Base-by-base conservation (phyloP, 2,329 filamentous ascomycete genomes). In the Aspergillus clavatus region DNA sequence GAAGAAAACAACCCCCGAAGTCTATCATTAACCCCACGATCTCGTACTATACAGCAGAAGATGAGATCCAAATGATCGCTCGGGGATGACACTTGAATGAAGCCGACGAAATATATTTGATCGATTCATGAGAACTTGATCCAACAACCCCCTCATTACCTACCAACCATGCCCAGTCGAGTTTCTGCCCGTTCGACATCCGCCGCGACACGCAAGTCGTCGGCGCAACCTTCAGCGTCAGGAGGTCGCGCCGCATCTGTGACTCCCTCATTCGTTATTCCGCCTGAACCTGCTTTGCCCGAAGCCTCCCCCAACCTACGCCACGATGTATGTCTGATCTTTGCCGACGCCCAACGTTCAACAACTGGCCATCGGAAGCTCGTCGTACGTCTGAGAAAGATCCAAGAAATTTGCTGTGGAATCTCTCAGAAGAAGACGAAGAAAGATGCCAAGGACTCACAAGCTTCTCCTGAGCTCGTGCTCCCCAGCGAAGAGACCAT, bases 351-450 rank as follows among this genome's bases (percentile, higher is more conserved):
- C 26, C 93, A 98, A 67, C 84, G 85, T 57, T 94, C 87, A 1
- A 94, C 87, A 0, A 89, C 90, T 1, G 87, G 87, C 2, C 93
- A 98, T 65, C 78, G 91, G 48, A 97, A 97, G 64, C 78, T 95
- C 0, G 85, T 86, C 3, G 86, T 96, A 48, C 89, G 83, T 40
- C 72, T 98, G 49, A 83, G 91, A 52, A 96, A 95, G 69, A 79
- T 95, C 35, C 91, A 97, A 60, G 91, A 96, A 64, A 77, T 84
- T 28, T 95, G 89, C 71, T 80, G 76, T 52, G 80, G 78, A 41
- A 78, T 82, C 49, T 70, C 72, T 1, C 66, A 69, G 28, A 67
- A 68, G 19, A 55, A 59, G n/a, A 57, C 57, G 7, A 64, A 66
- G 43, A 63, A 57, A 28, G 58, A 53, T 36, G 59, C 53, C 42